These are phyloP conservation scores for Elaeis guineensis DNA, from an alignment of 176 grass and related monocot genomes.

Conservation along the genomic window DNA sequence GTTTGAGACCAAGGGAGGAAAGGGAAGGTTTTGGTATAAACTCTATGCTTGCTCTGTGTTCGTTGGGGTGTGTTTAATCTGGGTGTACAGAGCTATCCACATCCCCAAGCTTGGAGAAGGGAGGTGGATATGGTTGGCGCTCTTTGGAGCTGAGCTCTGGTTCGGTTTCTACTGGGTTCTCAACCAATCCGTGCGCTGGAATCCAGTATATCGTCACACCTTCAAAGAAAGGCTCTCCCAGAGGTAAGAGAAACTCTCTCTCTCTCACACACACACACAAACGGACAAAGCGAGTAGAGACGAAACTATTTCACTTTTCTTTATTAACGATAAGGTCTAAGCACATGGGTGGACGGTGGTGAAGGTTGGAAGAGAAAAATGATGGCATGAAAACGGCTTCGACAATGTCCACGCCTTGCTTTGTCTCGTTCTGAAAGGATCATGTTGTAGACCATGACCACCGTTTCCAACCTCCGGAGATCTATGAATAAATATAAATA, in stretches of 20 bases:
- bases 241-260: conserved; percentile 28
- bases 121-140: conserved; percentile 38
- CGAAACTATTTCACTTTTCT: no score
- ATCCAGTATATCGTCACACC: conserved; percentile 33
- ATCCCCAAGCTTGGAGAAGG: conserved; percentile 22
- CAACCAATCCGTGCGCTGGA: conserved; percentile 59
- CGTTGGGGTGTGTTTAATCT: conserved; percentile 39
- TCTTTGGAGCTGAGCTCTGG: conserved; percentile 58
- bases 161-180: conserved; percentile 68
- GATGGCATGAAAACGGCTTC: no score
- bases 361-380: no score
- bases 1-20: conserved; percentile 37
- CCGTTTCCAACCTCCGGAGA: no score
- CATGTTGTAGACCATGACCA: no score
- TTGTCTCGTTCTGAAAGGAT: no score
- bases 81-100: conserved; percentile 30
- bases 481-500: no score
- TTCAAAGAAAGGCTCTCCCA: conserved; percentile 46
- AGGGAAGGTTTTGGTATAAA: conserved; percentile 29
- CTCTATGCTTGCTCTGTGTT: conserved; percentile 39
- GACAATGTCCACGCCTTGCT: no score
- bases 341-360: no score
- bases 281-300: no score
- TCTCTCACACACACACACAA: background rate
- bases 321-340: no score